phyloP scores from a whole-genome alignment of 768 basidiomycete genomes.

The Pleurotus ostreatus region DNA sequence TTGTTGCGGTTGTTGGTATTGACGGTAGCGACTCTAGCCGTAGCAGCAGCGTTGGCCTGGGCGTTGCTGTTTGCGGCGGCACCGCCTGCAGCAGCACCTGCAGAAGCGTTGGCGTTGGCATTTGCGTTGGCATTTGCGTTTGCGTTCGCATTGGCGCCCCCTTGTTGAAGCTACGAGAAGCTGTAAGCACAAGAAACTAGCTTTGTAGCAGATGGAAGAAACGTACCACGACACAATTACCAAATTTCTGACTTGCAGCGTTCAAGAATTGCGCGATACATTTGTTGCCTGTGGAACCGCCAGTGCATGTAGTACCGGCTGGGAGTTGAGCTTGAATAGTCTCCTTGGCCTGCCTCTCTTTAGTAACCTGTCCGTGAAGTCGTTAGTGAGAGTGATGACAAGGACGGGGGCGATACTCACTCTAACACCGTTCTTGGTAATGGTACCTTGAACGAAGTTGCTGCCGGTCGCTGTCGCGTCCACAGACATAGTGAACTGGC shows the following conservation, averaged over 20 bases:
- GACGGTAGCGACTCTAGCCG: background rate
- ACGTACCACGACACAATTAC: slow-evolving; percentile 47
- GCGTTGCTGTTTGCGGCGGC: background rate
- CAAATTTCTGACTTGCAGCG: slow-evolving; percentile 44
- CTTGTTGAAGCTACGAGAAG: slow-evolving; percentile 1
- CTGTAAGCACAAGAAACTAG: background rate
- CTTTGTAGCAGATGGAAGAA: background rate
- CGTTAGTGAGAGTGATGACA: background rate
- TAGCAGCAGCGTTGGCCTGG: background rate
- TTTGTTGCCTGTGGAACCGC: slow-evolving; percentile 37
- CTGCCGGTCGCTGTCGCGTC: slow-evolving; percentile 40
- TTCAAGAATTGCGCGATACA: slow-evolving; percentile 46
- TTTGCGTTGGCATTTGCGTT: background rate
- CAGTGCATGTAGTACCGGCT: slow-evolving; percentile 44
- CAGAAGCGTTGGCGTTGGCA: background rate
- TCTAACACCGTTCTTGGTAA: slow-evolving; percentile 42
- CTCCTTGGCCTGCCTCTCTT: slow-evolving; percentile 29
- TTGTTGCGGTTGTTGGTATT: slow-evolving; percentile 1
- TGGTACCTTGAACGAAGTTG: slow-evolving; percentile 30
- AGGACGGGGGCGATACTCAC: slow-evolving; percentile 26
- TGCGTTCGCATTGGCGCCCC: background rate
- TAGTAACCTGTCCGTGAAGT: slow-evolving; percentile 31
- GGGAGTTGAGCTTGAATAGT: slow-evolving; percentile 40
- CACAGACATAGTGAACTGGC: slow-evolving; percentile 38
- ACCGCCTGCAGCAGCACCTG: background rate